A percentile compares a stretch with the other conserved stretches of the same genome.
These are phyloP conservation scores for Neospermospora avenae DNA, from an alignment of 2,329 filamentous ascomycete genomes.

Conservation along the genomic window DNA sequence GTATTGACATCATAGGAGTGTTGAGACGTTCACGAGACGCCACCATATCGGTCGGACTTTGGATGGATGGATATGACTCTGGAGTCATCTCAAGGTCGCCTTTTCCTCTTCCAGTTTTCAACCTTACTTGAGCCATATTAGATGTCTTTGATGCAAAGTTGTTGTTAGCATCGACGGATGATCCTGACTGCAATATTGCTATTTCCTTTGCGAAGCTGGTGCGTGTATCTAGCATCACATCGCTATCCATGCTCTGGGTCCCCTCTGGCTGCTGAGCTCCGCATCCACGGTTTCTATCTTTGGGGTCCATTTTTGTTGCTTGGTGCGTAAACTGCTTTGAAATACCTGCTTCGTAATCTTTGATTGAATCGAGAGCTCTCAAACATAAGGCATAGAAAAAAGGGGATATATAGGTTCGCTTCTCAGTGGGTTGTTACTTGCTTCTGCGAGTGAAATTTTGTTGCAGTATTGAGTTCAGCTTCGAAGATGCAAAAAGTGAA, in stretches of 20 bases:
- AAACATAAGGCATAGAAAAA: neutral
- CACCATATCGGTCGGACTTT: neutral
- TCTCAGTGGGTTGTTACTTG: neutral
- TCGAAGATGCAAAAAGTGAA: neutral
- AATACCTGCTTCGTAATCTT: neutral
- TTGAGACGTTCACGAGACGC: neutral
- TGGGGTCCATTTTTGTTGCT: neutral
- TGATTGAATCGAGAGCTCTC: neutral
- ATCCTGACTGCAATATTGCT: neutral
- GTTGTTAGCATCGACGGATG: neutral
- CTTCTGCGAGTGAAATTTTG: neutral
- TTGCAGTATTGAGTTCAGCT: neutral
- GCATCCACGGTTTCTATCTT: neutral
- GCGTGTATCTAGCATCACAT: neutral
- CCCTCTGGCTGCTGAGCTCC: neutral
- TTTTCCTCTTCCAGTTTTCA: neutral
- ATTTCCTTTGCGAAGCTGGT: neutral
- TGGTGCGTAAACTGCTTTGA: neutral
- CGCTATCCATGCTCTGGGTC: neutral
- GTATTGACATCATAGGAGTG: neutral
- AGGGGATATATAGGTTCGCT: neutral
- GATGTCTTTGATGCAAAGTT: neutral
- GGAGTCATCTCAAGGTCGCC: neutral
- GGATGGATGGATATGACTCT: neutral
- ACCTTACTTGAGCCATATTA: neutral